Conservation (phyloP, 2,329 filamentous ascomycete species). For the Metarhizium anisopliae region DNA sequence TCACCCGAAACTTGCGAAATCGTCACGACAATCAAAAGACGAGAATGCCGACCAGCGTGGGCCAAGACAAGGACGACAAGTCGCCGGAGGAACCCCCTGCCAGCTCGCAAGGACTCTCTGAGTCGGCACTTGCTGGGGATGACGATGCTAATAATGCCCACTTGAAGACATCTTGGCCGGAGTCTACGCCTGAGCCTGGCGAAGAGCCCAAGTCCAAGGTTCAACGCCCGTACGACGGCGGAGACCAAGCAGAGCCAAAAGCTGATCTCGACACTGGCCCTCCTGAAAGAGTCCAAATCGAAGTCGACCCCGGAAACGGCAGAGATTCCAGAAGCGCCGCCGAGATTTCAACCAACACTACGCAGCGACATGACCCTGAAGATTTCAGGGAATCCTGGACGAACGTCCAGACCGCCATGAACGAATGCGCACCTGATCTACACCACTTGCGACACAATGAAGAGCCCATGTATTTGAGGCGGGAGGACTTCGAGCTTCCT, state of each 20-base stretch:
- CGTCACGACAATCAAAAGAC: neutral
- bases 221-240: neutral
- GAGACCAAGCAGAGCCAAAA: neutral
- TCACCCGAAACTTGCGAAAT: neutral
- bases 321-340: no score
- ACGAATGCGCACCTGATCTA: neutral
- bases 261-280: no score
- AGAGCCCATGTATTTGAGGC: neutral
- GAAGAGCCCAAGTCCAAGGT: neutral
- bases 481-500: neutral
- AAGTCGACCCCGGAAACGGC: no score
- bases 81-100: neutral
- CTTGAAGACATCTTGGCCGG: no score
- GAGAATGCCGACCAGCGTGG: neutral
- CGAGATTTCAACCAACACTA: no score
- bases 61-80: neutral
- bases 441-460: neutral
- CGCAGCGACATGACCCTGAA: neutral
- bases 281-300: no score
- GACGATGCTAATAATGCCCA: neutral
- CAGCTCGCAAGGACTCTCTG: neutral
- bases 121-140: neutral
- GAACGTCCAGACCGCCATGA: neutral
- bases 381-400: neutral
- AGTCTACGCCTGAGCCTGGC: neutral